A percentile compares a stretch with the other conserved stretches of the same genome.
Evolutionary conservation across 805 yeast genomes (phyloP).

Genomic region (Kazachstania taianensis): DNA sequence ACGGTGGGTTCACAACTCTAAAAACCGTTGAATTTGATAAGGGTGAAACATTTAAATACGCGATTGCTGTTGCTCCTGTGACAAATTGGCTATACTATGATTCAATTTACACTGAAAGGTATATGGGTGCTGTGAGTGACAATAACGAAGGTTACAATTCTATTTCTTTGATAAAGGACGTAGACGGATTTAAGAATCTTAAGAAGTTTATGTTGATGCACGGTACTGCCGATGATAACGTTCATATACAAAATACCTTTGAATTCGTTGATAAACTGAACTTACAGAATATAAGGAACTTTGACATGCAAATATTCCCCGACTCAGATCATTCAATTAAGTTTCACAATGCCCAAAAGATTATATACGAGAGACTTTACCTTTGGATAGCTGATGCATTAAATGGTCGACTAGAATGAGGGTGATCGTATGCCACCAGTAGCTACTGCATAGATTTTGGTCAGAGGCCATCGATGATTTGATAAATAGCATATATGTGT

Average conservation of each 20-base stretch:
- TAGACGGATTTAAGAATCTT: conserved; percentile 36
- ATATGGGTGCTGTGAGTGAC: conserved; percentile 46
- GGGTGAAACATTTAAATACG: conserved; percentile 56
- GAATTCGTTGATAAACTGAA: conserved; percentile 53
- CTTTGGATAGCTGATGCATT: conserved; percentile 61
- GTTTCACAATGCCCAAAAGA: conserved; percentile 66
- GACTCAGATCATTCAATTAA: conserved; percentile 83
- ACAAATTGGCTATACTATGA: conserved; percentile 70
- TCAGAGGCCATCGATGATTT: too few species aligned
- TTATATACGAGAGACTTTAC: conserved; percentile 62
- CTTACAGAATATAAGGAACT: conserved; percentile 47
- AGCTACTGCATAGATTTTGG: too few species aligned
- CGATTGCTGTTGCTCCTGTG: conserved; percentile 80
- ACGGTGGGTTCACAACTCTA: conserved; percentile 70
- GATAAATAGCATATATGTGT: too few species aligned
- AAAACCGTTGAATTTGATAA: conserved; percentile 62
- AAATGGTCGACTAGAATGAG: too few species aligned
- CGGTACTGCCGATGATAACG: conserved; percentile 81
- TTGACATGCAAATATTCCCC: conserved; percentile 82
- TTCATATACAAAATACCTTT: conserved; percentile 62
- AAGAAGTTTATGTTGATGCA: conserved; percentile 60
- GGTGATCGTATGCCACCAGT: too few species aligned
- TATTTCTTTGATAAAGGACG: conserved; percentile 35
- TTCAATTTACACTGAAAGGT: conserved; percentile 71
- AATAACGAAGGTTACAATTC: conserved; percentile 41